Conservation (phyloP, 2,329 filamentous ascomycete genomes). For the Trichoderma semiorbis region DNA sequence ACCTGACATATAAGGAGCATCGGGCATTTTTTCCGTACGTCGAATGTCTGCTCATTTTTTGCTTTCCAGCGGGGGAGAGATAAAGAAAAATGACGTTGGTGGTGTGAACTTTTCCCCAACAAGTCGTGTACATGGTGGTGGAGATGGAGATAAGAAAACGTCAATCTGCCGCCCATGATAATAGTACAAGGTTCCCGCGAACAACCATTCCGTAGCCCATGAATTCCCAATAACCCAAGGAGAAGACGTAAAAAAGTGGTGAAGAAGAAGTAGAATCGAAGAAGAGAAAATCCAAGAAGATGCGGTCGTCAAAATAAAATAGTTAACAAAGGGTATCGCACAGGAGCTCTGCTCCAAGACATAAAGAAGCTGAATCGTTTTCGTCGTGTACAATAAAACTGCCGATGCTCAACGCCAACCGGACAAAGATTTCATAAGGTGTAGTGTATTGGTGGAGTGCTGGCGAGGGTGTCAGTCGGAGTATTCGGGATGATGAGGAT, state of each 20-base stretch:
- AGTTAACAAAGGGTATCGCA: constrained; percentile 9
- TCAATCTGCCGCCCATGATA: not conserved
- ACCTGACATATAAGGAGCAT: not conserved
- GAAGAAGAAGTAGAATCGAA: not conserved
- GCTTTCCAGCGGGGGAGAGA: not conserved
- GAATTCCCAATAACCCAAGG: not conserved
- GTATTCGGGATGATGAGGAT: not conserved
- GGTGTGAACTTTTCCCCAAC: not conserved
- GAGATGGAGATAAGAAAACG: not conserved
- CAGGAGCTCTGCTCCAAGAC: constrained; percentile 8
- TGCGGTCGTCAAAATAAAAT: not conserved
- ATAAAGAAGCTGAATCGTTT: not conserved
- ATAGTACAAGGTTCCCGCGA: not conserved
- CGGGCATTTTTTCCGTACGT: not conserved
- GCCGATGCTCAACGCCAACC: not conserved
- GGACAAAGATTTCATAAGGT: not conserved
- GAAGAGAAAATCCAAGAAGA: not conserved
- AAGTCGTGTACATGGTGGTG: not conserved
- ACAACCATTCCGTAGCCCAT: not conserved
- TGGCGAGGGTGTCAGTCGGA: not conserved
- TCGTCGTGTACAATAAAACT: not conserved
- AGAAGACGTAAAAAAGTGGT: not conserved
- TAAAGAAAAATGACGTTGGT: not conserved
- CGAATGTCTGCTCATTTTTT: not conserved
- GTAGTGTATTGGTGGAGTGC: not conserved